Conservation (phyloP, 2,329 filamentous ascomycete species). For the Colletotrichum cereale region DNA sequence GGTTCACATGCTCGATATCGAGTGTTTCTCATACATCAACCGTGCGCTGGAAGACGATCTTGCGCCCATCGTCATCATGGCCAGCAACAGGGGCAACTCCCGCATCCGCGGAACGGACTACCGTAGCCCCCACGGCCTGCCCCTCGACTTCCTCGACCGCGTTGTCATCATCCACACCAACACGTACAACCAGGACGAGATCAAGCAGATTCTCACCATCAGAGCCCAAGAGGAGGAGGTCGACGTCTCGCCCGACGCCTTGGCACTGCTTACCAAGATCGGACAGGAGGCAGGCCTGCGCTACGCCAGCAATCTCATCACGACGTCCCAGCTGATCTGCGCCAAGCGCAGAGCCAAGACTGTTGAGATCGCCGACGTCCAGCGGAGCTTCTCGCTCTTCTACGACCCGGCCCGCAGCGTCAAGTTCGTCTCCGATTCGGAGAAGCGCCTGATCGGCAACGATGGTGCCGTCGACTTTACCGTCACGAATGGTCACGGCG, state of each 20-base stretch:
- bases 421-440: constrained; percentile 89
- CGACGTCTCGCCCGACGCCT: constrained; percentile 88
- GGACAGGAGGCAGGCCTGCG: constrained; percentile 91
- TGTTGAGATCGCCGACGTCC: constrained; percentile 88
- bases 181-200: constrained; percentile 84
- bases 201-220: constrained; percentile 92
- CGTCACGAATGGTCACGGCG: constrained; percentile 66
- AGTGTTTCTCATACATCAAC: constrained; percentile 99
- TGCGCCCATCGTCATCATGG: constrained; percentile 98
- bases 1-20: constrained; percentile 99
- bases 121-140: constrained; percentile 91
- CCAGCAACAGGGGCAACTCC: constrained; percentile 92
- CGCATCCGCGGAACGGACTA: constrained; percentile 95
- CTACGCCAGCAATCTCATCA: constrained; percentile 98
- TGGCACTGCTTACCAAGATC: constrained; percentile 95
- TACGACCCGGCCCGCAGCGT: constrained; percentile 91
- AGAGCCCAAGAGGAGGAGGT: constrained; percentile 96
- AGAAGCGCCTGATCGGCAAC: constrained; percentile 93
- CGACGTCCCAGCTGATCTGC: constrained; percentile 87
- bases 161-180: constrained; percentile 97
- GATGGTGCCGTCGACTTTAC: constrained; percentile 82
- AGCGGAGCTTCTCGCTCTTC: constrained; percentile 93
- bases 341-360: constrained; percentile 89
- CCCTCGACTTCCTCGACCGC: constrained; percentile 94
- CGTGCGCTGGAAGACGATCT: constrained; percentile 94